These are phyloP conservation scores for Alternaria infectoria DNA, from an alignment of 2,329 filamentous ascomycete species.

Conservation along the genomic window DNA sequence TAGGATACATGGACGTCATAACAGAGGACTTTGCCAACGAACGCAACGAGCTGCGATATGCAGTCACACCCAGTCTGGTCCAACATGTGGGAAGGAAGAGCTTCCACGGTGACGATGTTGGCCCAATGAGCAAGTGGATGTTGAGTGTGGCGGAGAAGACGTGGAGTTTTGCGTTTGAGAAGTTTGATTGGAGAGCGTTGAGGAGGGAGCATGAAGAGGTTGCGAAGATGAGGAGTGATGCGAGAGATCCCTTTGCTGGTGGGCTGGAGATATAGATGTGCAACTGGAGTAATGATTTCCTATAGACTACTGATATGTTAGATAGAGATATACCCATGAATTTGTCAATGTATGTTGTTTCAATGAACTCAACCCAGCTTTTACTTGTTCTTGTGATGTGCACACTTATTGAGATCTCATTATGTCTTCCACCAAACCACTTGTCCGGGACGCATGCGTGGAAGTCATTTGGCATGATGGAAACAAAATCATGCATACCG, in stretches of 20 bases:
- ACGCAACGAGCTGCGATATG: constrained; percentile 49
- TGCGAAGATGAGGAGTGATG: constrained; percentile 6
- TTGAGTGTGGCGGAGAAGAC: constrained; percentile 45
- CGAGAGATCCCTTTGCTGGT: neutral
- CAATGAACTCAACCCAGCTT: no score
- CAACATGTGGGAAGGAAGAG: constrained; percentile 55
- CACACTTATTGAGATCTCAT: neutral
- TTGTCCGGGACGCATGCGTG: neutral
- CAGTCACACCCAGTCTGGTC: constrained; percentile 51
- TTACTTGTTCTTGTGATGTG: neutral
- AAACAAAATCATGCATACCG: neutral
- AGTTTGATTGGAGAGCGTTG: constrained; percentile 32
- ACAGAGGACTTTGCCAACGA: constrained; percentile 52
- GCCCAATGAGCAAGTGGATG: constrained; percentile 33
- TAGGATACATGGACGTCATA: constrained; percentile 50
- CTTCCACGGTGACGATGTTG: constrained; percentile 42
- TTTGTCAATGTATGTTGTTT: neutral
- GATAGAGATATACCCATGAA: constrained; percentile 2
- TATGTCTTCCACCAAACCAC: neutral
- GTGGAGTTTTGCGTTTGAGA: constrained; percentile 51
- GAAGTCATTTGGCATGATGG: neutral
- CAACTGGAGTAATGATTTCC: neutral
- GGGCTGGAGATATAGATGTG: neutral
- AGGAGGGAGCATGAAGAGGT: constrained; percentile 37
- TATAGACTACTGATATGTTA: neutral